Evolutionary conservation across 2,329 filamentous ascomycete genomes (phyloP).

Genomic region (Epichloe sp.): DNA sequence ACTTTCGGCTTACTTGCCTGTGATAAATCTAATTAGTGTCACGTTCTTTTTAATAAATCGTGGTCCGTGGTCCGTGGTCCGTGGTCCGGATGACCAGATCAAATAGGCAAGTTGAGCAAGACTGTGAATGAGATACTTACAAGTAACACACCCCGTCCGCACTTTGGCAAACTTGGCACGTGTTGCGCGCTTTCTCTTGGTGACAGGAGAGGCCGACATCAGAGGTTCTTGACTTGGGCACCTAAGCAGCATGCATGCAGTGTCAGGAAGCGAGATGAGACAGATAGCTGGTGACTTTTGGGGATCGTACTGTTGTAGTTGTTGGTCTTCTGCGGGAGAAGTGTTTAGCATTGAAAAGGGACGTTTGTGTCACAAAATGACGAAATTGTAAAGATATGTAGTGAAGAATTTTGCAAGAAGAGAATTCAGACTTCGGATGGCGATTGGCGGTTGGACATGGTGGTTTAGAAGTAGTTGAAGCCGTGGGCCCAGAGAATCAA

Average conservation of each 20-base stretch:
- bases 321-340: not conserved
- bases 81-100: not conserved
- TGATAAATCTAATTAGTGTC: not conserved
- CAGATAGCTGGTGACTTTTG: not conserved
- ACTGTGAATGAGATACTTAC: constrained; percentile 11
- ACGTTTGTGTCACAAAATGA: not conserved
- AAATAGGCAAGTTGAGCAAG: no score
- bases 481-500: not conserved
- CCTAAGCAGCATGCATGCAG: not conserved
- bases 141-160: constrained; percentile 19
- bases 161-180: constrained; percentile 20
- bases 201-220: constrained; percentile 8
- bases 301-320: constrained; percentile 1
- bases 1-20: constrained; percentile 5
- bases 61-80: not conserved
- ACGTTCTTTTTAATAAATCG: not conserved
- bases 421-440: not conserved
- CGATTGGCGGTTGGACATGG: not conserved
- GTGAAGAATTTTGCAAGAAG: not conserved
- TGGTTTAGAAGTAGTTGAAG: not conserved
- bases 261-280: not conserved
- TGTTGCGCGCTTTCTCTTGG: constrained; percentile 7
- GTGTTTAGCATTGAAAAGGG: not conserved
- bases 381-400: not conserved
- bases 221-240: constrained; percentile 2